These are phyloP conservation scores for Lagenidium giganteum DNA, from an alignment of 352 stramenopile species.

Conservation along the genomic window DNA sequence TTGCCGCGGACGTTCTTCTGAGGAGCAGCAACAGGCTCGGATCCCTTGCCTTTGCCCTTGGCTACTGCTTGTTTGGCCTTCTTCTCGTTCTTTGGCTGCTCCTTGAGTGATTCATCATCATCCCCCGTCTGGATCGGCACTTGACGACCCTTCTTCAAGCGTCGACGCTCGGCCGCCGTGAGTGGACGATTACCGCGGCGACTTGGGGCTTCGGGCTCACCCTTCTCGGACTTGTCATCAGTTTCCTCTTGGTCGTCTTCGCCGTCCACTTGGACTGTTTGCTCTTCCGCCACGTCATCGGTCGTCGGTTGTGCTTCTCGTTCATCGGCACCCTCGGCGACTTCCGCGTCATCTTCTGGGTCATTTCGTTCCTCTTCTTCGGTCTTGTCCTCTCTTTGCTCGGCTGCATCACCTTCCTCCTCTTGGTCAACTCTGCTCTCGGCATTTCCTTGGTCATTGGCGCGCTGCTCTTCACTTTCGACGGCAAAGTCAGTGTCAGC, in stretches of 20 bases:
- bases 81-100: conserved; percentile 2
- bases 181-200: conserved; percentile 53
- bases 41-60: conserved; percentile 34
- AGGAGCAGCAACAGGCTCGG: neutral
- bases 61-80: conserved; percentile 17
- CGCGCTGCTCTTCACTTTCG: conserved; percentile 8
- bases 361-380: conserved; percentile 1
- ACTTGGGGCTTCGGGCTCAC: neutral
- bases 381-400: conserved; percentile 3
- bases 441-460: conserved; percentile 7
- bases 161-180: conserved; percentile 66
- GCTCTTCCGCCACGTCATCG: no score
- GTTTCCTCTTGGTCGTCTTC: no score
- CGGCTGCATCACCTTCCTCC: conserved; percentile 9
- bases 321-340: conserved; percentile 1
- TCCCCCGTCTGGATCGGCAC: neutral
- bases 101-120: neutral
- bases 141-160: conserved; percentile 71
- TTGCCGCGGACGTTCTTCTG: conserved; percentile 84
- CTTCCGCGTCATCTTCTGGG: conserved; percentile 2
- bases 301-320: no score
- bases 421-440: neutral
- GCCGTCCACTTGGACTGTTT: no score
- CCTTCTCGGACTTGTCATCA: no score
- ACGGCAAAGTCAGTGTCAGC: no score